These are phyloP conservation scores for Leishmania gerbilli DNA, from an alignment of 208 protist genomes.

Conservation along the genomic window DNA sequence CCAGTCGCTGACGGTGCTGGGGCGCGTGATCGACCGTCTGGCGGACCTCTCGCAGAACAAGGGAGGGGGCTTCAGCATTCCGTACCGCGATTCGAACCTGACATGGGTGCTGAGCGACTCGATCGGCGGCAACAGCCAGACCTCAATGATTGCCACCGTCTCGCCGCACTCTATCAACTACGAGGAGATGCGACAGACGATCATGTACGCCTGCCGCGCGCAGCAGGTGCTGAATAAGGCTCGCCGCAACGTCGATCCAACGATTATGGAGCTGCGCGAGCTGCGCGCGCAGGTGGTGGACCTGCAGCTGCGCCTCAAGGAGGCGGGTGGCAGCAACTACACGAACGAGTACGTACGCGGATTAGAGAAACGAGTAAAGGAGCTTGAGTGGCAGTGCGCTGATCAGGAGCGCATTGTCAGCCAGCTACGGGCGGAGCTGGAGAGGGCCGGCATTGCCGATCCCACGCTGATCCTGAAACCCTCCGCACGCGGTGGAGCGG, in stretches of 20 bases:
- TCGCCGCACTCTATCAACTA: conserved; percentile 87
- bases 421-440: conserved; percentile 49
- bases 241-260: conserved; percentile 91
- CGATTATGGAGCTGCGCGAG: conserved; percentile 58
- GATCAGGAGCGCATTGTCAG: conserved; percentile 62
- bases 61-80: conserved; percentile 13
- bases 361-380: conserved; percentile 38
- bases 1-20: conserved; percentile 89
- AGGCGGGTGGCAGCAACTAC: conserved; percentile 62
- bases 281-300: conserved; percentile 62
- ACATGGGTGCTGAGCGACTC: conserved; percentile 91
- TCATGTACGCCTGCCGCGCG: conserved; percentile 90
- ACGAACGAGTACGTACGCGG: conserved; percentile 69
- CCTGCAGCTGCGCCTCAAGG: conserved; percentile 61
- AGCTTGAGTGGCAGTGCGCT: conserved; percentile 58
- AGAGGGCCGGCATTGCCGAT: conserved; percentile 42
- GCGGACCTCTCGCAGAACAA: conserved; percentile 78
- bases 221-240: conserved; percentile 93
- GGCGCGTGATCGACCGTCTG: conserved; percentile 88
- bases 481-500: not conserved
- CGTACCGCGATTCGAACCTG: conserved; percentile 84
- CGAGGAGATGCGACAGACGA: conserved; percentile 93
- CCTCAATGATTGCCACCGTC: conserved; percentile 95
- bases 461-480: conserved; percentile 27
- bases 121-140: conserved; percentile 93